Evolutionary conservation across 805 yeast genomes (phyloP), one percentile per base, ranked within the genome.

Genomic region (Yamadazyma kitorensis): DNA sequence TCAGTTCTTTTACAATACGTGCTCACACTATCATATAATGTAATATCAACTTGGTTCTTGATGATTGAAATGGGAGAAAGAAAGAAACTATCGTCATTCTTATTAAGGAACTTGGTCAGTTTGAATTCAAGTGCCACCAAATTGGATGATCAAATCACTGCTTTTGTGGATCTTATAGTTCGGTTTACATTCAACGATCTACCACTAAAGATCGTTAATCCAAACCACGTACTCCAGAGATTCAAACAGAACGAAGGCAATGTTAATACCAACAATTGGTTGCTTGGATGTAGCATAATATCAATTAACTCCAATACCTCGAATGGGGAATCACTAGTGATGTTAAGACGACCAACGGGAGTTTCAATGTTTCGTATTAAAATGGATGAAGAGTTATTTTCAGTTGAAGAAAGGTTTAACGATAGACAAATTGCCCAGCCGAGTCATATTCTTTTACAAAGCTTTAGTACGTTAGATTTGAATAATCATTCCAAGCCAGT

Each of bases 31-130:
- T 83, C 95, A 0, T 84, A 81, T 51, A 71, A 69, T 30, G 83
- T 85, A 3, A 75, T 87, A 17, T 64, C 82, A 2, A 69, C 72
- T 27, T 84, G 94, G 89, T 86, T 80, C 44, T 57, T 86, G 46
- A 75, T 80, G 36, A 71, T 86, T 52, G 68, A 70, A 12, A 40
- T 80, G 39, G 59, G 58, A n/a, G 80, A 79, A 31, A 67, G 95
- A 27, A 69, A 70, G 31, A 65, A 69, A 23, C 48, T 86, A 23
- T 74, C 83, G 1, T 71, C 86, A 2, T 87, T 76, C 48, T 68
- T 87, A 9, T 68, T 78, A 24, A 72, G 76, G 37, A 78, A 76
- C 41, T 45, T 59, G 2, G 59, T 57, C 16, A 42, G 55, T 6
- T 44, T 52, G 14, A 50, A 37, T 24, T 13, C 48, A 4, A 39